Evolutionary conservation across 352 stramenopile genomes (phyloP).

Genomic region (Phytophthora lateralis): DNA sequence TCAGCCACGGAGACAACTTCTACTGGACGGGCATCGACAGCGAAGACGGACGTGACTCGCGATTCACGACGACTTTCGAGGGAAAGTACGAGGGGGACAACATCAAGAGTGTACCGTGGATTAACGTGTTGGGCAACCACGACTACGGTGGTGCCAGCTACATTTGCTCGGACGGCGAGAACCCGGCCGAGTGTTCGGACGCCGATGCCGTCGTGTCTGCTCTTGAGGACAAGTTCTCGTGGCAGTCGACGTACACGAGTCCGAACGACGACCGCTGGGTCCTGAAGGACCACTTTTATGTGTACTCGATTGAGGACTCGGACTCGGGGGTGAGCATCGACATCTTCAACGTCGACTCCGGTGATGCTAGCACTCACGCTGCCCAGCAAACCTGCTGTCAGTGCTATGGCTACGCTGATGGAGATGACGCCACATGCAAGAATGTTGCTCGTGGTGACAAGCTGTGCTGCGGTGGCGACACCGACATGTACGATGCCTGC

Average conservation of each 20-base stretch:
- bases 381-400: slow-evolving; percentile 61
- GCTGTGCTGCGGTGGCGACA: slow-evolving; percentile 42
- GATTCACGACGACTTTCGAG: slow-evolving; percentile 65
- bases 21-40: slow-evolving; percentile 70
- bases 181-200: slow-evolving; percentile 33
- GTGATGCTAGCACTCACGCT: slow-evolving; percentile 54
- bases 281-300: slow-evolving; percentile 63
- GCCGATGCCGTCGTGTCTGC: slow-evolving; percentile 30
- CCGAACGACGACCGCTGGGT: slow-evolving; percentile 63
- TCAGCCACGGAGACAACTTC: slow-evolving; percentile 76
- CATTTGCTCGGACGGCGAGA: slow-evolving; percentile 51
- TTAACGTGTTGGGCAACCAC: slow-evolving; percentile 78
- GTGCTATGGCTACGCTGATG: slow-evolving; percentile 59
- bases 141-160: slow-evolving; percentile 67
- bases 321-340: slow-evolving; percentile 52
- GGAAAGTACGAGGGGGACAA: slow-evolving; percentile 55
- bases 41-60: slow-evolving; percentile 43
- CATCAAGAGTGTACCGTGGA: slow-evolving; percentile 56
- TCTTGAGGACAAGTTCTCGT: slow-evolving; percentile 50
- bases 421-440: slow-evolving; percentile 45
- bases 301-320: slow-evolving; percentile 49
- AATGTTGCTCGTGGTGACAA: slow-evolving; percentile 49
- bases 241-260: slow-evolving; percentile 53
- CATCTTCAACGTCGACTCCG: slow-evolving; percentile 69
- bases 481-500: slow-evolving; percentile 49